Evolutionary conservation across 345 rosid genomes (phyloP).

Genomic region (Acer saccharum): DNA sequence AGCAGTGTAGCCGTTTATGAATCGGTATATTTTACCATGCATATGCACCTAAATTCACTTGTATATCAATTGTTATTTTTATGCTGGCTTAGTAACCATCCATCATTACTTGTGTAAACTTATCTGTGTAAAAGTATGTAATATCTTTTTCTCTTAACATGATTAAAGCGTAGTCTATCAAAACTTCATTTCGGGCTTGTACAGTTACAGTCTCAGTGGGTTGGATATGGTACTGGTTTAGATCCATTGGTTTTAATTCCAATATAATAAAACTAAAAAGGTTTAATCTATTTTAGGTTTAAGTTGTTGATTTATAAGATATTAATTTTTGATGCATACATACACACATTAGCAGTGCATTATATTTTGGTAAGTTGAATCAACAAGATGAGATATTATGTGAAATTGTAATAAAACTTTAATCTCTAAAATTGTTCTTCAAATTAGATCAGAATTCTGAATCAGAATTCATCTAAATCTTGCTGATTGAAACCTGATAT

Average conservation of each 20-base stretch:
- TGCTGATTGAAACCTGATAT: neutral
- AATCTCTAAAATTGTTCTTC: constrained; percentile 5
- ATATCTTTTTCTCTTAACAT: too few species aligned
- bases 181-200: too few species aligned
- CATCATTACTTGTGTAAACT: neutral
- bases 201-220: too few species aligned
- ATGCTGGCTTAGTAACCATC: neutral
- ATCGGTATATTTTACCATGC: neutral
- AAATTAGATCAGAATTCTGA: neutral
- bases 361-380: constrained; percentile 8
- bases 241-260: neutral
- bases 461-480: neutral
- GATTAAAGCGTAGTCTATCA: too few species aligned
- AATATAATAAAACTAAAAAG: neutral
- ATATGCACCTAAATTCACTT: neutral
- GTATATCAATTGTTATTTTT: neutral
- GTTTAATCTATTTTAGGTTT: too few species aligned
- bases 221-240: neutral
- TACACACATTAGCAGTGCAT: neutral
- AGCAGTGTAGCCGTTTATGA: neutral
- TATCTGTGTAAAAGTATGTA: too few species aligned
- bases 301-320: neutral
- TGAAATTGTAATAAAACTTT: neutral
- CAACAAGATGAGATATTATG: neutral
- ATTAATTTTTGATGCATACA: neutral